Evolutionary conservation across 1,139 yeast genomes (phyloP).

Genomic region (Pichia sp.): DNA sequence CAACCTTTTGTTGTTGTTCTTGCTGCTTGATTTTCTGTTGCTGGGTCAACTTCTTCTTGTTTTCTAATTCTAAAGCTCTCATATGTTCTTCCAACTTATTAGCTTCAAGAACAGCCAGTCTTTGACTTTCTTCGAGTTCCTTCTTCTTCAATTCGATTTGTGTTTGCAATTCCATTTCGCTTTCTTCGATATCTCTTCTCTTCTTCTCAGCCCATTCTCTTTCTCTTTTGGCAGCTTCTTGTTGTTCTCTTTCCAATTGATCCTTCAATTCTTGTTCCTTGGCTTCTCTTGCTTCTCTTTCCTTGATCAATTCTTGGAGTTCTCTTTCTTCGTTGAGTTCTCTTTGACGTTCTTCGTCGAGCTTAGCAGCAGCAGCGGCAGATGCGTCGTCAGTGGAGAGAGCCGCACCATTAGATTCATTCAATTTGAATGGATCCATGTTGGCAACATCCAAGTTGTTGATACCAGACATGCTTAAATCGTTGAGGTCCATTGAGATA

Average conservation of each 20-base stretch:
- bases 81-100: slow-evolving; percentile 11
- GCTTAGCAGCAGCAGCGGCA: no score
- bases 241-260: neutral
- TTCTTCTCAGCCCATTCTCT: neutral
- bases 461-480: neutral
- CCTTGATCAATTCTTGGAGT: neutral
- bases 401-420: no score
- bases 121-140: slow-evolving; percentile 2
- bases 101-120: slow-evolving; percentile 2
- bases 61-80: slow-evolving; percentile 9
- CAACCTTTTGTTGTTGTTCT: slow-evolving; percentile 1
- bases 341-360: no score
- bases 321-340: no score
- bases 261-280: neutral
- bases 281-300: neutral
- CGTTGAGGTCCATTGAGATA: neutral
- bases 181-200: neutral
- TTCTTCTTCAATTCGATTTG: neutral
- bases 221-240: neutral
- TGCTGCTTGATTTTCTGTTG: slow-evolving; percentile 6
- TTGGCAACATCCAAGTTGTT: neutral
- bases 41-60: slow-evolving; percentile 8
- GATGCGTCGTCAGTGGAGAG: no score
- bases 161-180: neutral
- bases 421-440: no score